These are phyloP conservation scores for Panaeolus cyanescens DNA, from an alignment of 768 basidiomycete genomes.

Conservation along the genomic window DNA sequence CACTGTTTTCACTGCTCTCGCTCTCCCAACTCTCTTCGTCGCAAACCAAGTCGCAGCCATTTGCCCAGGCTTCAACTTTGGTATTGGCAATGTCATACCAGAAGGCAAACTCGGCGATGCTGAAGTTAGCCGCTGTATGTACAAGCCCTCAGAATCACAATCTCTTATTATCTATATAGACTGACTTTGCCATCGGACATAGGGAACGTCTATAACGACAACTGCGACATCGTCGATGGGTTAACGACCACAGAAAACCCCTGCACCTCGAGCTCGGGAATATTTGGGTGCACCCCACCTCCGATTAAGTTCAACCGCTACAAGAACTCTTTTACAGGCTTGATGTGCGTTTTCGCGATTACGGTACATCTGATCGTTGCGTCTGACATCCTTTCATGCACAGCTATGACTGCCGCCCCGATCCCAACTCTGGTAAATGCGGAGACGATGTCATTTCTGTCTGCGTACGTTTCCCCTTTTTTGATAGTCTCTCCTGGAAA, in stretches of 20 bases:
- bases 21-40: slow-evolving; percentile 9
- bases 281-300: slow-evolving; percentile 29
- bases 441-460: slow-evolving; percentile 25
- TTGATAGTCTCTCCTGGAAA: slow-evolving; percentile 16
- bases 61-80: slow-evolving; percentile 30
- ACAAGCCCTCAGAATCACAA: no score
- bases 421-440: slow-evolving; percentile 26
- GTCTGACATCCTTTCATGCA: slow-evolving; percentile 2
- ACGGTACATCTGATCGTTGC: no score
- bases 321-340: slow-evolving; percentile 22
- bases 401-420: slow-evolving; percentile 29
- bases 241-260: slow-evolving; percentile 30
- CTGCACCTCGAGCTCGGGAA: slow-evolving; percentile 26
- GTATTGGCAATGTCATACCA: slow-evolving; percentile 30
- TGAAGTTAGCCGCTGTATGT: slow-evolving; percentile 23
- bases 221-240: slow-evolving; percentile 27
- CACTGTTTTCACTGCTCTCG: background rate
- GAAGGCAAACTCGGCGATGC: slow-evolving; percentile 11
- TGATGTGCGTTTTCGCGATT: slow-evolving; percentile 15
- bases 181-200: background rate
- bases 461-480: slow-evolving; percentile 31
- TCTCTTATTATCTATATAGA: background rate
- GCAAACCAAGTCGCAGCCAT: slow-evolving; percentile 16
- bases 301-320: slow-evolving; percentile 31
- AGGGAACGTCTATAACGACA: slow-evolving; percentile 31